Conservation (phyloP, 306 rosid genomes). For the Malus domestica region ASM211411v1 NC_041804.1:2465501-2466000, state of each 20-base stretch:
- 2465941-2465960: constrained; percentile 62
- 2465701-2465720: too few relatives aligned
- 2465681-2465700: too few relatives aligned
- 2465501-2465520: too few relatives aligned
- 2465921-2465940: not conserved
- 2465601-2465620: too few relatives aligned
- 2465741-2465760: not conserved
- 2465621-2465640: too few relatives aligned
- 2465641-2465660: too few relatives aligned
- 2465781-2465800: not conserved
- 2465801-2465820: not conserved
- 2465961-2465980: constrained; percentile 54
- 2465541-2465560: too few relatives aligned
- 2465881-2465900: not conserved
- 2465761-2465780: not conserved
- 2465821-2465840: not conserved
- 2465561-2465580: too few relatives aligned
- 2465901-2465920: not conserved
- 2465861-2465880: not conserved
- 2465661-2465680: too few relatives aligned
- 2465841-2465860: not conserved
- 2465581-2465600: too few relatives aligned
- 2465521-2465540: not conserved
- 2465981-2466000: constrained; percentile 20
- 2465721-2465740: not conserved